Base-by-base conservation (phyloP, 2,329 filamentous ascomycete genomes). In the Fusarium hainanense region DNA sequence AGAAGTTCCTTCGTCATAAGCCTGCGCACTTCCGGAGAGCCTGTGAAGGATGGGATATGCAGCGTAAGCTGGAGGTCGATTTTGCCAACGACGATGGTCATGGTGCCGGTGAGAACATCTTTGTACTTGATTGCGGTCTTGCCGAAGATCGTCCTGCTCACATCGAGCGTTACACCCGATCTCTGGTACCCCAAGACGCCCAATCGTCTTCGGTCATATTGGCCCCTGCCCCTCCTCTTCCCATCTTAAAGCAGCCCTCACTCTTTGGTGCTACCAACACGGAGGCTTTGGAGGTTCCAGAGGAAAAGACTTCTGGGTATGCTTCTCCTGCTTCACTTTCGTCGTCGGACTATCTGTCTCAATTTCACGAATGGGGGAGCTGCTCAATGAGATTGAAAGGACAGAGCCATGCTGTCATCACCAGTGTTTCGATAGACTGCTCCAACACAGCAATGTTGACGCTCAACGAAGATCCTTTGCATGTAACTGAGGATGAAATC, bases 21-120 rank as follows among this genome's bases (percentile, higher is more conserved):
- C 94, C 95, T 6, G 87, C 88, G 42, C 88, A 97, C 72, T 97
- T 97, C 77, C 89, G 90, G 23, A 90, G 90, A 74, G 84, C 89
- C 2, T 98, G 92, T 75, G 83, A 92, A 44, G 92, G 92, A 4
- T 98, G 96, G 95, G 93, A 98, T 75, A 98, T 98, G 94, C 89
- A 89, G 55, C 88, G 94, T 64, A 89, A 84, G 66, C 82, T 98
- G 4, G 91, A 96, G 74, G 93, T 97, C 4, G 96, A 99, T 76
- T 98, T 98, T 80, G 92, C 92, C 42, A 89, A 88, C 21, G 93
- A 94, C 70, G 92, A 96, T 79, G 88, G 88, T n/a, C 83, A 88
- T 57, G 88, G 90, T 50, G 90, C 90, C 27, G 94, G 94, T 21
- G 95, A 98, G 79, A 86, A 85, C 18, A 82, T 97, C 41, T 84